Conservation (phyloP, 371 early-diverging fungal genomes). For the Mortierella sp. region DNA sequence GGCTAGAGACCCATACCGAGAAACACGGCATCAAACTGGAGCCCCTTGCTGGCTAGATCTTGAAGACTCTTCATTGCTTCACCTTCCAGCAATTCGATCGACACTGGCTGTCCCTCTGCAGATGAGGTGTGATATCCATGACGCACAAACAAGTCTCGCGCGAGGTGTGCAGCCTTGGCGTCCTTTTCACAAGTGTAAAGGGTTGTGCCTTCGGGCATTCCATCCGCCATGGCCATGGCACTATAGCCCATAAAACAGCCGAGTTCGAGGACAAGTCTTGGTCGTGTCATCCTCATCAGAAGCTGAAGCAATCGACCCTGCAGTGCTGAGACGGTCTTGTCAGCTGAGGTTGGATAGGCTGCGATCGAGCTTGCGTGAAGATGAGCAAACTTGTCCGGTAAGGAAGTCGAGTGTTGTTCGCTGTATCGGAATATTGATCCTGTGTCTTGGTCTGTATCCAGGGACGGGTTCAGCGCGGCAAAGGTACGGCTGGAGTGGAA, state of each 20-base stretch:
- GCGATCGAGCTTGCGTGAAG: slow-evolving; percentile 17
- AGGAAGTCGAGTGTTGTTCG: slow-evolving; percentile 20
- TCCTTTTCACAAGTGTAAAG: slow-evolving; percentile 64
- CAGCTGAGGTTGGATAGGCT: slow-evolving; percentile 44
- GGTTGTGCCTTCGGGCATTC: slow-evolving; percentile 32
- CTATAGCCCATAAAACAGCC: slow-evolving; percentile 72
- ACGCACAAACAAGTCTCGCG: slow-evolving; percentile 52
- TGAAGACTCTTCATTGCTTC: slow-evolving; percentile 43
- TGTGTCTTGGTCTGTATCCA: background rate
- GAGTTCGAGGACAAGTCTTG: slow-evolving; percentile 61
- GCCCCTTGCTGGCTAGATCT: slow-evolving; percentile 22
- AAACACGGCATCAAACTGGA: slow-evolving; percentile 64
- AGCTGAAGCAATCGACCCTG: slow-evolving; percentile 61
- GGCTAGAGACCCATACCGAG: slow-evolving; percentile 56
- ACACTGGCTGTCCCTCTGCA: slow-evolving; percentile 8
- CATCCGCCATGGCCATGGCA: slow-evolving; percentile 71
- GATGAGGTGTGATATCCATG: slow-evolving; percentile 10
- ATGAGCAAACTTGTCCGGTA: slow-evolving; percentile 17
- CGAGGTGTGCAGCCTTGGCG: slow-evolving; percentile 52
- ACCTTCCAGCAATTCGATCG: slow-evolving; percentile 42
- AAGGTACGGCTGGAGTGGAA: background rate
- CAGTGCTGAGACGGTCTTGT: slow-evolving; percentile 57
- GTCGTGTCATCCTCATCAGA: slow-evolving; percentile 54
- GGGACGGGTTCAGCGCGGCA: background rate
- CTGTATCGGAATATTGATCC: slow-evolving; percentile 15